Base-by-base conservation (phyloP, 148 eudicot species). In the Fagopyrum homotropicum region DNA sequence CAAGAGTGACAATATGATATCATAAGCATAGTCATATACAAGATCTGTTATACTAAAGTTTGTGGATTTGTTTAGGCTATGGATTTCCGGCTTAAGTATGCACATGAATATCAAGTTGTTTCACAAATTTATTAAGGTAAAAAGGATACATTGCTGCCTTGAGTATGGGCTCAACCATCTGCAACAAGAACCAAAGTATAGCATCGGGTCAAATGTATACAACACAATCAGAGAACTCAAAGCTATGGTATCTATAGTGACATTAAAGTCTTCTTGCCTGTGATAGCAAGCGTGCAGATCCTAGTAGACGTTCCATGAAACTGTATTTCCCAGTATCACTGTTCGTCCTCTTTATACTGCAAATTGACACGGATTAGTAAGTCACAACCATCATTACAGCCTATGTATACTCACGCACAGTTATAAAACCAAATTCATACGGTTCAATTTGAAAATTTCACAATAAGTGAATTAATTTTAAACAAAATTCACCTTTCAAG, bases 131-230 rank as follows among this genome's bases (percentile, higher is more conserved):
- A 17, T 46, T 9, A 72, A 72, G 51, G 30, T 15, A 74, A 66
- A 76, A 77, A 90, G 97, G 99, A 95, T 95, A 89, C 99, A 61
- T 83, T 73, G 99, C 98, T 71, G 94, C 88, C 89, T 89, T 92
- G 81, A 96, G 74, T 81, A 96, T 90, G 35, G 99, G 98, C 82
- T 96, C 97, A 75, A 88, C 86, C 88, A 92, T 90, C 99, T 96
- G 92, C 81, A 82, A 73, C 59, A 80, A 78, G 60, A 78, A 83
- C 66, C 69, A 78, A 69, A 79, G 49, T 60, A 69, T 44, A 77
- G 55, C 15, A 43, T 15, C 46, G 47, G 9, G 9, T 69, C 72
- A 69, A 69, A 15, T 17, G 43, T 22, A 68, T 4, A 68, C 48
- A 71, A 5, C 73, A 71, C 15, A 71, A 45, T 45, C 26, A 71